Evolutionary conservation across 202 grass and related monocot genomes (phyloP), one percentile per base, ranked within the genome.

Genomic region (Panicum virgatum): DNA sequence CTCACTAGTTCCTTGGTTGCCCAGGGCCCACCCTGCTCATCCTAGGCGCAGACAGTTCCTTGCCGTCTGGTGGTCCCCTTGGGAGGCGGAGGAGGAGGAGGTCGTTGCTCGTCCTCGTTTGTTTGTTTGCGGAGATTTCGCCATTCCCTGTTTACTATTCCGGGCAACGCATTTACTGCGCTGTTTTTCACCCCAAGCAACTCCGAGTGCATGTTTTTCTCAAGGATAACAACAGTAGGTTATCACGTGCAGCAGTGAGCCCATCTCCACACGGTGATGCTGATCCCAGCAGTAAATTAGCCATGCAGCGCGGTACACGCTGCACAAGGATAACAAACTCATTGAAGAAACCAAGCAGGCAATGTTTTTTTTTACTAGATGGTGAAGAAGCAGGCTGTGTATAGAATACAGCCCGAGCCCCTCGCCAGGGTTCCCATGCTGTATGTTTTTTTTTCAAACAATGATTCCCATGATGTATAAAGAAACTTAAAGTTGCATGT

Each of bases 271-370:
- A n/a, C 9, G 39, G 13, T 63, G 45, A 30, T n/a, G n/a, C n/a
- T n/a, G n/a, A n/a, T 22, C 5, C 48, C 27, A 8, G 3, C 62
- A 10, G 37, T 67, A 58, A 78, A 77, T 45, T 84, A 56, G 16
- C 7, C 62, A 27, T 20, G 58, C 15, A 38, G 80, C 0, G 43
- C 18, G 3, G 56, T 7, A 56, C 66, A 58, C 82, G n/a, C 43
- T 70, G 76, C 81, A 56, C 76, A 47, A 64, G 70, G 11, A 23
- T 85, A 71, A 81, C 77, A 64, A 65, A 65, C 63, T 70, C 57
- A 40, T 51, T 72, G 20, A 72, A 71, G n/a, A n/a, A n/a, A 47
- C 47, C 69, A 13, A 37, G 45, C 26, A 45, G 6, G 40, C 66
- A 9, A 1, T 19, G 14, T 61, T 8, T 34, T 34, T 34, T 4